These are phyloP conservation scores for Aspergillus clavatus DNA, from an alignment of 2,329 filamentous ascomycete species.

Conservation along the genomic window DNA sequence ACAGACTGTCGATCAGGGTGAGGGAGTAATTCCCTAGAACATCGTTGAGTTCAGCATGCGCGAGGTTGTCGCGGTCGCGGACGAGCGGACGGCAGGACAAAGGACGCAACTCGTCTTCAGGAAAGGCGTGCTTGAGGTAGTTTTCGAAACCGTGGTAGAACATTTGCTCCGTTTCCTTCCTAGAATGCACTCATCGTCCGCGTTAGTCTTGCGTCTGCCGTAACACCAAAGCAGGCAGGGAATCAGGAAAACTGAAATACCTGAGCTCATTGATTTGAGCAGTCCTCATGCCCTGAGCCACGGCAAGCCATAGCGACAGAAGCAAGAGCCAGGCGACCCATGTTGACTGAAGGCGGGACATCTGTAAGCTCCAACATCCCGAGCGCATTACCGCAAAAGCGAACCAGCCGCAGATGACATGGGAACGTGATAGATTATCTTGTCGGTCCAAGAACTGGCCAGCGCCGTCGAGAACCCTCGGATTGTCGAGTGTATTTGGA, in stretches of 20 bases:
- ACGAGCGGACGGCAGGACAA: conserved; percentile 79
- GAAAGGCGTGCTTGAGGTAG: conserved; percentile 91
- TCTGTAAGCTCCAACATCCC: conserved; percentile 37
- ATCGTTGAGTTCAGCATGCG: conserved; percentile 85
- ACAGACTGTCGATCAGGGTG: conserved; percentile 90
- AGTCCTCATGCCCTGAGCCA: conserved; percentile 33
- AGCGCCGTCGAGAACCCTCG: conserved; percentile 26
- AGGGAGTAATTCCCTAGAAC: conserved; percentile 95
- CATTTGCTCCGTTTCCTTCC: conserved; percentile 58
- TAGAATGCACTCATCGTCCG: conserved; percentile 9
- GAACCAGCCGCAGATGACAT: conserved; percentile 21
- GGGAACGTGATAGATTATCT: conserved; percentile 23
- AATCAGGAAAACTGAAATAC: no score
- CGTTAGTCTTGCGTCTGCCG: not conserved
- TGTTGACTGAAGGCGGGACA: conserved; percentile 31
- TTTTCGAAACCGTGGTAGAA: conserved; percentile 97
- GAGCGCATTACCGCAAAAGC: conserved; percentile 37
- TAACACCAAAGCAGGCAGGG: no score
- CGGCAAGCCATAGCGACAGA: conserved; percentile 32
- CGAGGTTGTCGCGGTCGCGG: conserved; percentile 73
- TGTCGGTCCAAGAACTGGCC: conserved; percentile 12
- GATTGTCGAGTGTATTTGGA: conserved; percentile 7
- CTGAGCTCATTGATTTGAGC: conserved; percentile 34
- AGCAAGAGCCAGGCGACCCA: conserved; percentile 33
- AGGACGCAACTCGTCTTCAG: conserved; percentile 90